Base-by-base conservation (phyloP, 805 yeast genomes). In the Starmerella sirachaensis region DNA sequence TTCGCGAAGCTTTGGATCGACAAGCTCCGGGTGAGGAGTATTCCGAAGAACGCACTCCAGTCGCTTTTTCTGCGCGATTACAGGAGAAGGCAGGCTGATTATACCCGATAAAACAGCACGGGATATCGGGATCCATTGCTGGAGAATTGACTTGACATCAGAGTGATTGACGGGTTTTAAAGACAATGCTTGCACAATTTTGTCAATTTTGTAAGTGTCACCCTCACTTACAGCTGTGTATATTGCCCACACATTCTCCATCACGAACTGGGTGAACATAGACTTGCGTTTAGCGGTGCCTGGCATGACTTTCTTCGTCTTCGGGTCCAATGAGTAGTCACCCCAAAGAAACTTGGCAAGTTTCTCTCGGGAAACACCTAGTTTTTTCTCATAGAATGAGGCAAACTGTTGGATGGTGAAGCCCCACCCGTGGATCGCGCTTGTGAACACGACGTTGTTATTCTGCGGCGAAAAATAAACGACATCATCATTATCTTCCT, bases 371-470 rank as follows among this genome's bases (percentile, higher is more conserved):
- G 82, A 80, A 48, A 88, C 78, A 0, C 94, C 95, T 14, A 88
- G 63, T 51, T 84, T 84, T 33, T 73, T 72, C 60, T 79, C 91
- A 56, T 84, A 83, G 23, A 91, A 74, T 40, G 79, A 76, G 6
- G 95, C 81, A 59, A 91, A 81, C 48, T 91, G 94, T 35, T 82
- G 74, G 34, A 91, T 66, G 29, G 83, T 80, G 58, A 91, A 91
- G 1, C 97, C 99, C 97, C 98, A 91, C 10, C 97, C 97, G 60
- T 91, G 98, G 14, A 80, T 66, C 1, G 98, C 98, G 23, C 76
- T 68, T 0, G 94, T 88, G 63, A 86, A 61, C 22, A 94, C 86
- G 33, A 76, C 85, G 52, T 86, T 74, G 57, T 83, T 82, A 47
- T 73, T 70, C 35, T 78, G 81, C 0, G 99, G 98, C 53, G 91